These are phyloP conservation scores for Cercospora sojina DNA, from an alignment of 2,329 filamentous ascomycete species.

Conservation along the genomic window DNA sequence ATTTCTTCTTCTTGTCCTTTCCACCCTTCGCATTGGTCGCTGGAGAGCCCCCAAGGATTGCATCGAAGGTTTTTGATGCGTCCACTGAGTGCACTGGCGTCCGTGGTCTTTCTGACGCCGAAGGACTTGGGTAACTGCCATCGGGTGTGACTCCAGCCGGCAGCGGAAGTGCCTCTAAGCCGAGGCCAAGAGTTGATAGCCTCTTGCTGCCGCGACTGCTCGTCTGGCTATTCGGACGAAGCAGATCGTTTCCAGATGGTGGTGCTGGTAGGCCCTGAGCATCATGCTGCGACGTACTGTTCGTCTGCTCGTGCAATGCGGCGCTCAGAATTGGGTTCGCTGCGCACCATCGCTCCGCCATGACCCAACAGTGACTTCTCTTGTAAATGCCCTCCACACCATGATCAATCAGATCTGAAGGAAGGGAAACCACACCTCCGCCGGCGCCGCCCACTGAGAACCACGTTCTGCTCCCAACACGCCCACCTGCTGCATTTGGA, in stretches of 20 bases:
- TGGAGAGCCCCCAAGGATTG: slow-evolving; percentile 41
- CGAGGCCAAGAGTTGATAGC: slow-evolving; percentile 47
- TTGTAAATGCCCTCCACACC: slow-evolving; percentile 67
- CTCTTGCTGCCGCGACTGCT: slow-evolving; percentile 37
- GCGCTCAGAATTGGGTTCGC: slow-evolving; percentile 39
- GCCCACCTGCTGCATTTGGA: slow-evolving; percentile 52
- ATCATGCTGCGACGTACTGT: slow-evolving; percentile 10
- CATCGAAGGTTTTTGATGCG: slow-evolving; percentile 51
- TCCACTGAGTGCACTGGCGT: slow-evolving; percentile 36
- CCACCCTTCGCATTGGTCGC: slow-evolving; percentile 31
- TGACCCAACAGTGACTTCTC: slow-evolving; percentile 67
- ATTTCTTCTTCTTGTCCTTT: slow-evolving; percentile 37
- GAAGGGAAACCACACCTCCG: slow-evolving; percentile 60
- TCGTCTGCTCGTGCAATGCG: slow-evolving; percentile 31
- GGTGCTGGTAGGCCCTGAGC: slow-evolving; percentile 26
- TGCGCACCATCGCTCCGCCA: slow-evolving; percentile 61
- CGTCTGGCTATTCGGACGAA: slow-evolving; percentile 23
- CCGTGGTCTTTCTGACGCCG: slow-evolving; percentile 29
- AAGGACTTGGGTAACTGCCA: slow-evolving; percentile 23
- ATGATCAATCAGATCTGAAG: slow-evolving; percentile 64
- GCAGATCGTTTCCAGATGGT: slow-evolving; percentile 20
- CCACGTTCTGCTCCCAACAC: slow-evolving; percentile 57
- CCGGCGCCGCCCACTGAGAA: slow-evolving; percentile 68
- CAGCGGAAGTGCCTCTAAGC: slow-evolving; percentile 49
- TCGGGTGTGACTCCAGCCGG: slow-evolving; percentile 46